phyloP scores from a whole-genome alignment of 768 basidiomycete species.

The Trichaptum fuscoviolaceum region DNA sequence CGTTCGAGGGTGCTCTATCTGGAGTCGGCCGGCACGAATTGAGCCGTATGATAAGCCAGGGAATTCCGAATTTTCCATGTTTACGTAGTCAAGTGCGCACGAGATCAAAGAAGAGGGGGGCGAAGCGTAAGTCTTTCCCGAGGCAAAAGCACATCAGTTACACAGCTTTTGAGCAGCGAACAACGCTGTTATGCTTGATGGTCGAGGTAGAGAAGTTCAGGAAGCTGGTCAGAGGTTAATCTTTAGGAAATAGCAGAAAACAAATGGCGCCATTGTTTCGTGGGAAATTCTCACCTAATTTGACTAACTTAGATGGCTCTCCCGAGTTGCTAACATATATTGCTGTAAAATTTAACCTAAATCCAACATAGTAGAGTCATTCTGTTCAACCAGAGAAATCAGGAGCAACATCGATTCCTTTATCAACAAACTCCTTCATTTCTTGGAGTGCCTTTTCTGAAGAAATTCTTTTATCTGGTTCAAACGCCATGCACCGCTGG shows the following conservation, averaged over 20 bases:
- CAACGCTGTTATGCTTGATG: background rate
- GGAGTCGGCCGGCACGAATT: background rate
- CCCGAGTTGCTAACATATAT: too few relatives aligned
- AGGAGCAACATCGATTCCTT: background rate
- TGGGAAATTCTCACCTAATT: background rate
- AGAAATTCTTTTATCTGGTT: background rate
- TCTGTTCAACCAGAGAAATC: background rate
- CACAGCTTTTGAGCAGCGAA: background rate
- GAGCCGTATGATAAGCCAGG: background rate
- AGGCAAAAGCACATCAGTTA: background rate
- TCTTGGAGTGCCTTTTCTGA: background rate
- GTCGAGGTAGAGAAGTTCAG: background rate
- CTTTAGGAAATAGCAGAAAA: background rate
- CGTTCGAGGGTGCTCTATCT: background rate
- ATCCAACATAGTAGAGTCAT: background rate
- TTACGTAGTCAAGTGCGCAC: background rate
- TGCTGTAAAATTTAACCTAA: too few relatives aligned
- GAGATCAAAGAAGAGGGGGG: background rate
- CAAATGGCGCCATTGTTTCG: background rate
- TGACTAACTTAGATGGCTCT: too few relatives aligned
- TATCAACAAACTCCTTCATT: background rate
- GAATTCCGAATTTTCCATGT: slow-evolving; percentile 1
- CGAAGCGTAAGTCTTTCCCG: background rate
- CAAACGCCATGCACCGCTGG: background rate
- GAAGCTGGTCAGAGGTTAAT: background rate